Conservation (phyloP, 2,329 filamentous ascomycete species). For the Beauveria sp. region DNA sequence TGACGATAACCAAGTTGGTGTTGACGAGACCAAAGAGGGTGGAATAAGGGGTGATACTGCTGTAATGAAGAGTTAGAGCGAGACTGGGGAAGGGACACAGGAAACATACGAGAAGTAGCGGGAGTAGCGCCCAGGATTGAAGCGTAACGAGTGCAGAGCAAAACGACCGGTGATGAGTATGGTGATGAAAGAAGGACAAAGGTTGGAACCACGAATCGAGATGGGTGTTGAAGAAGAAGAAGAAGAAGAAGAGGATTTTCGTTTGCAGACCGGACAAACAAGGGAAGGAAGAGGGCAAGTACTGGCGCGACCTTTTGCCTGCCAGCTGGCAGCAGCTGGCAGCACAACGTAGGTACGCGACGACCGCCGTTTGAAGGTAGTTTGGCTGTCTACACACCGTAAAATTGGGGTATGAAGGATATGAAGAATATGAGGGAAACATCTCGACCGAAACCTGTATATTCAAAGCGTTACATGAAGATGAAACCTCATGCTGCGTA, state of each 20-base stretch:
- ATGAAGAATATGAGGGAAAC: neutral
- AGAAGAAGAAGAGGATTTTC: neutral
- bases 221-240: neutral
- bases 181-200: constrained; percentile 1
- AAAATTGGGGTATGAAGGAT: neutral
- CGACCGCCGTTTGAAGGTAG: neutral
- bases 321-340: constrained; percentile 12
- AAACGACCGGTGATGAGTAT: neutral
- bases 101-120: neutral
- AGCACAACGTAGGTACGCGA: neutral
- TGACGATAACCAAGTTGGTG: constrained; percentile 4
- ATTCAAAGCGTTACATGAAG: neutral
- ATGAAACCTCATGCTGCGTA: neutral
- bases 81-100: neutral
- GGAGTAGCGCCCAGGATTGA: neutral
- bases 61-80: neutral
- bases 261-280: neutral
- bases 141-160: neutral
- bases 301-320: neutral
- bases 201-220: neutral
- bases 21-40: neutral
- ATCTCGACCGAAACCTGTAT: neutral
- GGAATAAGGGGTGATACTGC: neutral
- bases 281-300: neutral
- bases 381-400: neutral